These are phyloP conservation scores for Fomitopsis betulina DNA, from an alignment of 1,284 basidiomycete species.

Conservation along the genomic window DNA sequence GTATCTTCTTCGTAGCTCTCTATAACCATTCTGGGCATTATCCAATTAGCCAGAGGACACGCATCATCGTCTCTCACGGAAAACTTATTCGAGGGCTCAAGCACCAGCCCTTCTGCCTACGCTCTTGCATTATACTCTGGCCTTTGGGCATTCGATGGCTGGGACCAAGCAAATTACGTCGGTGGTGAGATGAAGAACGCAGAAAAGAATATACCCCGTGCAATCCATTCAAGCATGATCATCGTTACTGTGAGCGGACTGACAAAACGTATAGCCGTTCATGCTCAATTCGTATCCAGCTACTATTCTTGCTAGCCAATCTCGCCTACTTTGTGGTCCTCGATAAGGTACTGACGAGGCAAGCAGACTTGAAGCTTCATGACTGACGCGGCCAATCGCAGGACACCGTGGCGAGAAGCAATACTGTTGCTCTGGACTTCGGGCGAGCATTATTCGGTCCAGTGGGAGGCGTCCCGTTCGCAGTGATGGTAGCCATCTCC, in stretches of 20 bases:
- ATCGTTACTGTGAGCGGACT: conserved; percentile 57
- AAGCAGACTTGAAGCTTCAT: not conserved
- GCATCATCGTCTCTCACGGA: conserved; percentile 59
- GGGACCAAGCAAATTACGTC: conserved; percentile 89
- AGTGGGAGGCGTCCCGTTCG: conserved; percentile 84
- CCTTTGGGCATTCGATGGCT: conserved; percentile 94
- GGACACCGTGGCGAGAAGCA: conserved; percentile 69
- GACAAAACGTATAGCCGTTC: not conserved
- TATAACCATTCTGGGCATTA: conserved; percentile 68
- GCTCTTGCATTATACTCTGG: conserved; percentile 94
- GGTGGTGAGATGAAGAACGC: conserved; percentile 89
- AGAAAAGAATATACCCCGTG: conserved; percentile 82
- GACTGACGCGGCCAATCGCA: conserved; percentile 18
- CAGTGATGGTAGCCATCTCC: conserved; percentile 87
- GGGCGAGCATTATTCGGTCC: conserved; percentile 84
- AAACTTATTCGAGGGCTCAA: conserved; percentile 73
- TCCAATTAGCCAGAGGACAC: conserved; percentile 68
- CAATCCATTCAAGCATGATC: conserved; percentile 86
- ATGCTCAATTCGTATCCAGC: conserved; percentile 27
- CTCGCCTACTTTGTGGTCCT: conserved; percentile 91
- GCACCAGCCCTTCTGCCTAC: conserved; percentile 77
- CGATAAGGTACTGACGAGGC: conserved; percentile 53
- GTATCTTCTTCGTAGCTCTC: conserved; percentile 41
- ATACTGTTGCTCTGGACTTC: conserved; percentile 95
- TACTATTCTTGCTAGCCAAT: conserved; percentile 81